Evolutionary conservation across 257 asterid species (phyloP).

Genomic region (Coffea eugenioides): DNA sequence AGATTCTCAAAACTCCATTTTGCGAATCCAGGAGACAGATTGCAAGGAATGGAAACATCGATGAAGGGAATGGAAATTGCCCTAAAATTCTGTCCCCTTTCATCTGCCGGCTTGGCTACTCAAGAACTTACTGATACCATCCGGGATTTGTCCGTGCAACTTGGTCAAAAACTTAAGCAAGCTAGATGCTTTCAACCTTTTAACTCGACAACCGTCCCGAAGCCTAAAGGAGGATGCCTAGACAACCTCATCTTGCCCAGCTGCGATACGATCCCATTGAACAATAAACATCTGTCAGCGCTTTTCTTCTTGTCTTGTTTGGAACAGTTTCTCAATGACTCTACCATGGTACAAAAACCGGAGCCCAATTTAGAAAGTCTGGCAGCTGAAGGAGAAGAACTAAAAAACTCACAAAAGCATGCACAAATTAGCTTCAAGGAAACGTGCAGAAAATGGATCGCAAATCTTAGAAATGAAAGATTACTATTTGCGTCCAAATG

Average conservation of each 20-base stretch:
- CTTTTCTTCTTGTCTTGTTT: conserved; percentile 57
- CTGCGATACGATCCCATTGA: conserved; percentile 15
- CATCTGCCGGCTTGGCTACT: conserved; percentile 23
- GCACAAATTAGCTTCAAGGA: not conserved
- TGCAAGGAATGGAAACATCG: conserved; percentile 43
- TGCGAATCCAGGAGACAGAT: conserved; percentile 28
- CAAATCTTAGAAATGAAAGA: conserved; percentile 22
- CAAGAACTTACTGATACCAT: conserved; percentile 29
- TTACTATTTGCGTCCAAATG: conserved; percentile 51
- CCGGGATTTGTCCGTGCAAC: conserved; percentile 21
- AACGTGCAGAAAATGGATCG: not conserved
- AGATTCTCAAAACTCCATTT: conserved; percentile 16
- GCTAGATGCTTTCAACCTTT: conserved; percentile 26
- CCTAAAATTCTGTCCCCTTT: conserved; percentile 28
- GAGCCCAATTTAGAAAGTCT: not conserved
- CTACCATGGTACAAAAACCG: not conserved
- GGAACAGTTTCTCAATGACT: conserved; percentile 16
- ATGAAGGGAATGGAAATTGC: conserved; percentile 63
- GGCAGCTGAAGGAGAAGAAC: not conserved
- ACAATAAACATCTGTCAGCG: conserved; percentile 30
- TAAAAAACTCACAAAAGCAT: not conserved
- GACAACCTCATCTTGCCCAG: conserved; percentile 22
- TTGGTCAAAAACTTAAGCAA: conserved; percentile 41
- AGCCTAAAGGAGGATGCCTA: not conserved
- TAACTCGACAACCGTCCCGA: conserved; percentile 25